Percentiles rank a stretch among this genome's conserved stretches.
Conservation (phyloP, 2,329 filamentous ascomycete genomes). For the Cordyceps cicadae region DNA sequence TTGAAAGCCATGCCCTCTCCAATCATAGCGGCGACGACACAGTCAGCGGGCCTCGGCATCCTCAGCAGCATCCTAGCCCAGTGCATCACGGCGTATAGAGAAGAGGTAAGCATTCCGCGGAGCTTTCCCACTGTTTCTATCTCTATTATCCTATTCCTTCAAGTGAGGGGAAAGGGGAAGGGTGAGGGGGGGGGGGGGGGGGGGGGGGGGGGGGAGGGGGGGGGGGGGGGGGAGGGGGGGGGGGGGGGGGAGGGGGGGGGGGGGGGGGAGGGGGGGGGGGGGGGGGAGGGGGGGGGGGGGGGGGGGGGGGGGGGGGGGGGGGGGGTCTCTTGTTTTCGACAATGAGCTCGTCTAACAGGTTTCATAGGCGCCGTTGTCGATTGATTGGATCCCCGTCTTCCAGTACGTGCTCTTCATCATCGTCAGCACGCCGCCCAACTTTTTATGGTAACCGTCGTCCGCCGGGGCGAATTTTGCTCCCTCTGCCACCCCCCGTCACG, state of each 20-base stretch:
- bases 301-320: too few species aligned
- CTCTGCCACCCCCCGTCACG: not conserved
- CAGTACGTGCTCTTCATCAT: slow-evolving; percentile 71
- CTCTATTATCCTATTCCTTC: too few species aligned
- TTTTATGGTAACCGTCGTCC: slow-evolving; percentile 55
- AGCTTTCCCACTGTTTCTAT: too few species aligned
- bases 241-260: too few species aligned
- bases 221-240: too few species aligned
- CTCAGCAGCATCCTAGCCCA: slow-evolving; percentile 70
- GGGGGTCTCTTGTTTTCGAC: not conserved
- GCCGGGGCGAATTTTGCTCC: not conserved
- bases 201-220: too few species aligned
- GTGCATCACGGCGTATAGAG: slow-evolving; percentile 53
- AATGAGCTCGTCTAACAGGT: not conserved
- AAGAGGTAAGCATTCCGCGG: slow-evolving; percentile 37
- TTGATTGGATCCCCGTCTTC: slow-evolving; percentile 61
- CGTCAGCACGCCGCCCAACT: slow-evolving; percentile 72
- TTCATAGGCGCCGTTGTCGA: slow-evolving; percentile 40
- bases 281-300: too few species aligned
- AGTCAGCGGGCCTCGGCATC: slow-evolving; percentile 56
- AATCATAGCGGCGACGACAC: slow-evolving; percentile 52
- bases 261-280: too few species aligned
- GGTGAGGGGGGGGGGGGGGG: too few species aligned
- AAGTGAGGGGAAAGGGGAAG: too few species aligned
- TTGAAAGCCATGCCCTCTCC: slow-evolving; percentile 22